Conservation (phyloP, 352 stramenopile genomes). For the Phytophthora agathidicida region DNA sequence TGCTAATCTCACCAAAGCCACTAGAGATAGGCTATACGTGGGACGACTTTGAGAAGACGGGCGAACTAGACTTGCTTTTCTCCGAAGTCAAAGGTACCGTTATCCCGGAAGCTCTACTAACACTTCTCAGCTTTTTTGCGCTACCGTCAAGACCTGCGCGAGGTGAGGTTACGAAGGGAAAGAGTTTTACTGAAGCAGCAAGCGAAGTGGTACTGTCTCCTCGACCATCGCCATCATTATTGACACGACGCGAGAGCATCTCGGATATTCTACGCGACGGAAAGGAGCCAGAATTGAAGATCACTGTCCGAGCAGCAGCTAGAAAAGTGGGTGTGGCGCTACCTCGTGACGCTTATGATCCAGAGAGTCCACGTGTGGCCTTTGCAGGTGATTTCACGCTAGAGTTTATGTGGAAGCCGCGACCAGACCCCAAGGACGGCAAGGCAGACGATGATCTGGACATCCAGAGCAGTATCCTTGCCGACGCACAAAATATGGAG, state of each 20-base stretch:
- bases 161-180: background rate
- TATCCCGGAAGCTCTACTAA: constrained; percentile 51
- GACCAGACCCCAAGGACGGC: constrained; percentile 13
- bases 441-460: constrained; percentile 48
- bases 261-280: constrained; percentile 55
- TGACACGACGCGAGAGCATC: constrained; percentile 51
- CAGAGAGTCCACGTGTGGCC: constrained; percentile 48
- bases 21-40: constrained; percentile 65
- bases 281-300: constrained; percentile 48
- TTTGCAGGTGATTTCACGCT: constrained; percentile 65
- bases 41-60: constrained; percentile 46
- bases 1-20: constrained; percentile 51
- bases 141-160: constrained; percentile 35
- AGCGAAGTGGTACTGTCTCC: constrained; percentile 6
- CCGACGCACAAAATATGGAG: constrained; percentile 70
- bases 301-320: constrained; percentile 52
- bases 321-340: constrained; percentile 61
- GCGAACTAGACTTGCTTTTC: constrained; percentile 57
- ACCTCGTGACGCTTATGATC: constrained; percentile 54
- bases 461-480: constrained; percentile 72
- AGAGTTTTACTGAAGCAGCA: background rate
- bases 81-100: constrained; percentile 61
- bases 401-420: constrained; percentile 58
- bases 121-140: constrained; percentile 60
- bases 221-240: constrained; percentile 25